Base-by-base conservation (phyloP, 2,329 filamentous ascomycete genomes). In the Talaromyces sp. region DNA sequence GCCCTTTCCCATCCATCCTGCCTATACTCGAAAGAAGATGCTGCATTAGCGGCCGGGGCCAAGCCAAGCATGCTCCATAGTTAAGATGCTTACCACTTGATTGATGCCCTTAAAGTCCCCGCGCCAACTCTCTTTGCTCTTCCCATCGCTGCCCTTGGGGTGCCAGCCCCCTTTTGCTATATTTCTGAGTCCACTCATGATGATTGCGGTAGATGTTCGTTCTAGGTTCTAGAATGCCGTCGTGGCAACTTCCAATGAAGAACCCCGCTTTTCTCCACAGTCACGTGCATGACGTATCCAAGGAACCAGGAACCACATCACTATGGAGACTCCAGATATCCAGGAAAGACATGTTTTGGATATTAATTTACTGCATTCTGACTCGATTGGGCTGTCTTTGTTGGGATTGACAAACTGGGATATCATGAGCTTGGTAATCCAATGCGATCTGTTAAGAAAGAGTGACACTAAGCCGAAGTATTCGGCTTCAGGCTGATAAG, bases 1-100 rank as follows among this genome's bases (percentile, higher is more conserved):
- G 50, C 81, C 75, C 69, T 82, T 80, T 43, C 84, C 82, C 67
- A 85, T 77, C 80, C 80, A 82, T 61, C 81, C 81, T 56, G 80
- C 80, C 82, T 85, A 58, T 35, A 27, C 30, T 33, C 24, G 55
- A 9, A n/a, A 27, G 24, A 27, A 27, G 24, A 27, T 9, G 24
- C 42, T 56, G 33, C 54, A 52, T 64, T 47, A 63, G 57, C 47
- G 43, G 47, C 41, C 16, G 40, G 46, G 45, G 37, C 49, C 48
- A 50, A n/a, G 43, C 43, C 43, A 36, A 45, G 36, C 49, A 39
- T 27, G 9, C 24, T 27, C 24, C 24, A 27, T 27, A 37, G 16
- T 10, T 6, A 36, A 49, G 33, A 29, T 57, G 69, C 75, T 65
- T 69, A 83, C 81, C 71, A 80, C 78, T 76, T 78, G 81, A 69